phyloP scores from a whole-genome alignment of 2,329 filamentous ascomycete genomes.

The Trichophyton simii region DNA sequence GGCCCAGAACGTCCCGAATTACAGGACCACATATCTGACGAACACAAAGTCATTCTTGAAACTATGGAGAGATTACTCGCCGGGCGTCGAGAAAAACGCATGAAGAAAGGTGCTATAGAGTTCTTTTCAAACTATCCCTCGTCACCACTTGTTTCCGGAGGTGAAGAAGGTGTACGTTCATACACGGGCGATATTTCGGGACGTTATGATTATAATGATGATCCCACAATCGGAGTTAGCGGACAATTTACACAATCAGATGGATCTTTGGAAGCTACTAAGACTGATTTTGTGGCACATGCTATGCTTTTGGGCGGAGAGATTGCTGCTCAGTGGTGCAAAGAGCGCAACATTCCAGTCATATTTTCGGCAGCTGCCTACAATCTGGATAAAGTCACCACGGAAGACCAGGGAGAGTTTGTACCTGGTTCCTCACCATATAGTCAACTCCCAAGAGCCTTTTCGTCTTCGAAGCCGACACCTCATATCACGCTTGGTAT shows the following conservation, averaged over 20 bases:
- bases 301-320: constrained; percentile 46
- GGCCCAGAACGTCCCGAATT: constrained; percentile 16
- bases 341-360: constrained; percentile 39
- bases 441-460: constrained; percentile 22
- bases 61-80: constrained; percentile 29
- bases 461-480: constrained; percentile 36
- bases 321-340: constrained; percentile 40
- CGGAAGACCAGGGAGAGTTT: constrained; percentile 33
- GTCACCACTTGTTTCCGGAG: constrained; percentile 17
- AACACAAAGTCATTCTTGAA: constrained; percentile 26
- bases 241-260: constrained; percentile 23
- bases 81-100: constrained; percentile 25
- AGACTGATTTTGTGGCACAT: constrained; percentile 31
- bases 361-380: constrained; percentile 35
- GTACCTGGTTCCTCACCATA: constrained; percentile 10
- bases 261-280: constrained; percentile 27
- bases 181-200: constrained; percentile 20
- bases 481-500: constrained; percentile 42
- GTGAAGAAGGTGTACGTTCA: constrained; percentile 15
- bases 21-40: constrained; percentile 19
- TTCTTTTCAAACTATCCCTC: constrained; percentile 14
- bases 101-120: constrained; percentile 30
- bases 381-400: constrained; percentile 17
- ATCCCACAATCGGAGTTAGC: constrained; percentile 31
- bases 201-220: constrained; percentile 17